phyloP scores from a whole-genome alignment of 2,329 filamentous ascomycete species.

The Ophiocordyceps sinensis region DNA sequence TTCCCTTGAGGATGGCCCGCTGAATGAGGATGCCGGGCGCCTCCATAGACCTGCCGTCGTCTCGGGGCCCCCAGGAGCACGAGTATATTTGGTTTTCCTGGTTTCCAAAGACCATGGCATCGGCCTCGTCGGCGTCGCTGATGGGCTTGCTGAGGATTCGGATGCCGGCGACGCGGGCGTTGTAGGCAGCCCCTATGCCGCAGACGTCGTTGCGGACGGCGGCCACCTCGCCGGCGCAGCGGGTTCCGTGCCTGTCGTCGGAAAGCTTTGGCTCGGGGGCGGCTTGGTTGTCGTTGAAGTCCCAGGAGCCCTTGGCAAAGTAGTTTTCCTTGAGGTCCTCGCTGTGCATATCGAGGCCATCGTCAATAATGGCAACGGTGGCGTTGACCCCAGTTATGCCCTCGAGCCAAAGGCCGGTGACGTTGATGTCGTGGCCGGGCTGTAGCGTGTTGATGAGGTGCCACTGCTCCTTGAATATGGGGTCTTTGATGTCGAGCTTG shows the following conservation, averaged over 20 bases:
- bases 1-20: slow-evolving; percentile 78
- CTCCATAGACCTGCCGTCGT: slow-evolving; percentile 90
- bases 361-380: slow-evolving; percentile 89
- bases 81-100: slow-evolving; percentile 95
- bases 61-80: slow-evolving; percentile 94
- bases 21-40: slow-evolving; percentile 79
- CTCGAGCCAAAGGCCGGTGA: slow-evolving; percentile 84
- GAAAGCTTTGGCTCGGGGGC: slow-evolving; percentile 70
- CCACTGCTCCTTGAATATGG: slow-evolving; percentile 91
- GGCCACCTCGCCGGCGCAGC: slow-evolving; percentile 87
- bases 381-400: slow-evolving; percentile 81
- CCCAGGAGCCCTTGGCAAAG: slow-evolving; percentile 81
- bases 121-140: slow-evolving; percentile 80
- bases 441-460: slow-evolving; percentile 78
- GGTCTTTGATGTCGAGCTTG: slow-evolving; percentile 65
- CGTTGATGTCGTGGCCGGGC: slow-evolving; percentile 82
- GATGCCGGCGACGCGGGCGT: slow-evolving; percentile 78
- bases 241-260: slow-evolving; percentile 83
- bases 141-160: slow-evolving; percentile 88
- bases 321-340: slow-evolving; percentile 87
- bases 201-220: slow-evolving; percentile 88
- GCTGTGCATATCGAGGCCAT: slow-evolving; percentile 92
- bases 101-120: slow-evolving; percentile 82
- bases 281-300: slow-evolving; percentile 77
- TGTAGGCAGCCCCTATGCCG: slow-evolving; percentile 89